Evolutionary conservation across 129 eudicot species (phyloP).

Genomic region (Lactuca sativa): DNA sequence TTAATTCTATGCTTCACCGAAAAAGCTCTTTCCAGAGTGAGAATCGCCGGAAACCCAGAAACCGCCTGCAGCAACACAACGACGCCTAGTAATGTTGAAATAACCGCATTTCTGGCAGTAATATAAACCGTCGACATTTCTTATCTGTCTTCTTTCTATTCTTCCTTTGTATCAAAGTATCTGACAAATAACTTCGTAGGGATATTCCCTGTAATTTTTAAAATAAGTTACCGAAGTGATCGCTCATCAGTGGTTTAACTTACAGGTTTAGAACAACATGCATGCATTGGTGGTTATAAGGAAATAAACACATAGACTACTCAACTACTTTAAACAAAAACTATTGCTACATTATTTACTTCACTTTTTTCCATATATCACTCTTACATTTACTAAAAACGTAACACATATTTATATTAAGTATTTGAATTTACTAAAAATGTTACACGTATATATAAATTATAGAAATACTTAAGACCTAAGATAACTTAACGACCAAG

Average conservation of each 20-base stretch:
- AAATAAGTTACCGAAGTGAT: neutral
- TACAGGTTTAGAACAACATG: neutral
- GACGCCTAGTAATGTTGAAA: slow-evolving; percentile 28
- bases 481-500: no score
- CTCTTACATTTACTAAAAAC: no score
- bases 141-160: neutral
- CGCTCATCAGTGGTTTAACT: slow-evolving; percentile 16
- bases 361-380: no score
- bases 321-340: no score
- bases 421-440: no score
- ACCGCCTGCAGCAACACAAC: slow-evolving; percentile 25
- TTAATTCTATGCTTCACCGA: slow-evolving; percentile 62
- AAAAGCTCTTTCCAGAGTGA: slow-evolving; percentile 75
- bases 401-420: no score
- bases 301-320: no score
- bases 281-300: no score
- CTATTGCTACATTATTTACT: no score
- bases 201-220: neutral
- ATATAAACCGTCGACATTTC: slow-evolving; percentile 40
- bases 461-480: no score
- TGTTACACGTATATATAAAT: no score
- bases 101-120: slow-evolving; percentile 9
- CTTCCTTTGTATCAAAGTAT: slow-evolving; percentile 9
- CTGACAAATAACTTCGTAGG: neutral
- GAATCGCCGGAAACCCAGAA: slow-evolving; percentile 42